Base-by-base conservation (phyloP, 2,329 filamentous ascomycete genomes). In the Bipolaris sorokiniana region DNA sequence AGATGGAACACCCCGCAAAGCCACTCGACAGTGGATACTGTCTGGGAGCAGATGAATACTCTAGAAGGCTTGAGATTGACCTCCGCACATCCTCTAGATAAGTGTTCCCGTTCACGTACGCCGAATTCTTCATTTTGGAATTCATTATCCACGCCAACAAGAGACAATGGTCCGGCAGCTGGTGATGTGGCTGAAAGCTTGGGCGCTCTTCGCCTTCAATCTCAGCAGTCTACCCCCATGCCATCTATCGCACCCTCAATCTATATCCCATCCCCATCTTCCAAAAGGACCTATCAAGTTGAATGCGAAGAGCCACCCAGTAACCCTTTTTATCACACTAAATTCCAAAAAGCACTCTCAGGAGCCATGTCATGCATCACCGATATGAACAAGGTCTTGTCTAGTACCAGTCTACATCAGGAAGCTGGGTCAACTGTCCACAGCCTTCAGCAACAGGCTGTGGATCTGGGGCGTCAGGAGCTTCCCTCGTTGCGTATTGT, bases 401-500 rank as follows among this genome's bases (percentile, higher is more conserved):
- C 65, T 4, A 77, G 71, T 38, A 74, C 75, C 0, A 57, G 62
- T 3, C 40, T 42, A 18, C 40, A 23, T n/a, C 18, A 15, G 10
- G 3, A 23, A 15, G 4, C 5, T 42, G 20, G 20, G 13, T 42
- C 40, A 26, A 23, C 40, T 1, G 78, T 83, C 47, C 31, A 63
- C 10, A 58, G 60, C 11, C 73, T 82, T 1, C 62, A 76, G 50
- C 38, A 61, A 6, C 63, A 76, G 33, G 78, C 77, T 1, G 23
- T 54, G 1, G 54, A 64, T 0, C 57, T 84, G 20, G 71, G 75
- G 1, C 26, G 34, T 0, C 83, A 81, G 44, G 62, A 76, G 16
- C 76, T 74, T 23, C 77, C 77, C 0, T 70, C 77, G 0, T 77
- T 72, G 2, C 70, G 79, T 15, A 79, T 66, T 3, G 79, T 83